Evolutionary conservation across 805 yeast genomes (phyloP), one percentile per base, ranked within the genome.

Genomic region (Pichia californica): DNA sequence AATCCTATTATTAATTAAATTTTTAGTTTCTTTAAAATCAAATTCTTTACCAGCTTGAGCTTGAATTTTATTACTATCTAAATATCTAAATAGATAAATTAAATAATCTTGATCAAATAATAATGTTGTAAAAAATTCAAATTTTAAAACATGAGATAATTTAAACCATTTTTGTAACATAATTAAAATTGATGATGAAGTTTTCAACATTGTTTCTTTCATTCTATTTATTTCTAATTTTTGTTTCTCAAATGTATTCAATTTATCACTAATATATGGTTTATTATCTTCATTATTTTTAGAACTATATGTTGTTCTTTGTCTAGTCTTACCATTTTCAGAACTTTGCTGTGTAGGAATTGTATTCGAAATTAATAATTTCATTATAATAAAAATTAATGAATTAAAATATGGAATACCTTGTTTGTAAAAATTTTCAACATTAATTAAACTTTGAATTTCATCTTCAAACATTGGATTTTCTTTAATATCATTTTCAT

Each of bases 101-200:
- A 73, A 71, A 47, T 64, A 83, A 45, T 80, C 79, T 25, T 82
- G 75, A 58, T 93, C 98, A 59, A 82, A 84, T 21, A 93, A 60
- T 34, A 89, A 58, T 0, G 85, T 74, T 7, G 83, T 61, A 13
- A 91, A 64, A 53, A 81, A 85, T 58, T 88, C 94, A 58, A 73
- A 81, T 59, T 91, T 89, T 49, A 89, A 59, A 2, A 88, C 66
- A 58, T 93, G 96, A 36, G 78, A 82, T 9, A 73, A 59, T 56
- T 84, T 85, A 58, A 86, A 82, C 96, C 97, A 89, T 53, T 73
- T 74, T 28, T 82, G 57, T 18, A 93, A 56, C 18, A 76, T 52
- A 10, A 65, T 52, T 1, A 87, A 43, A 1, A 79, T 71, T 2
- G 76, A 74, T 0, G 82, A 67, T 2, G 81, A 65, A 4, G 81